Conservation (phyloP, 495 filamentous ascomycete genomes). For the Hypoxylon fragiforme region DNA sequence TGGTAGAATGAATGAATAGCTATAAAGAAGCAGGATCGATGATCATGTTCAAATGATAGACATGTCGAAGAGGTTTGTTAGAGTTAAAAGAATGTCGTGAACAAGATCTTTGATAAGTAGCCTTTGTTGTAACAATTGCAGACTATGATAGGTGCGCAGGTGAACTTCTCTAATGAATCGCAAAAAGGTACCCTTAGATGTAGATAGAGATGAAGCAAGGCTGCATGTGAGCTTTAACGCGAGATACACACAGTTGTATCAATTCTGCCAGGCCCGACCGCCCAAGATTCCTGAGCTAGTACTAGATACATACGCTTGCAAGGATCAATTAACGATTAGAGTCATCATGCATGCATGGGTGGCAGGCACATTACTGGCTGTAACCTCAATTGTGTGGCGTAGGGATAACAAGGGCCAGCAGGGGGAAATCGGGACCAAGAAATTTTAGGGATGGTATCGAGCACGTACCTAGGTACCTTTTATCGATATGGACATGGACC, state of each 20-base stretch:
- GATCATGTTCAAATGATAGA: constrained; percentile 6
- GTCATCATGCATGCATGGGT: constrained; percentile 15
- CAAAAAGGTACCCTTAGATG: too few relatives aligned
- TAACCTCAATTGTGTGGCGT: constrained; percentile 4
- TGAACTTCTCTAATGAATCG: neutral
- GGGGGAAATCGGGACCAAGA: neutral
- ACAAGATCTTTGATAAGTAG: neutral
- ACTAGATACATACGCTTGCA: neutral
- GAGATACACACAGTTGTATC: neutral
- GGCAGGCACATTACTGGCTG: neutral
- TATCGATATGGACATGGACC: too few relatives aligned
- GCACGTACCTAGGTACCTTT: neutral
- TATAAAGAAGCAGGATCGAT: neutral
- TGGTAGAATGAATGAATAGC: constrained; percentile 5
- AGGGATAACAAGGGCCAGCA: neutral
- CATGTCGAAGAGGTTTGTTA: neutral
- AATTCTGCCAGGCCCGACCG: constrained; percentile 11
- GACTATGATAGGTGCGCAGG: too few relatives aligned
- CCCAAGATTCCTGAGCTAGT: neutral
- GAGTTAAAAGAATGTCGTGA: neutral
- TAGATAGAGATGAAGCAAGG: neutral
- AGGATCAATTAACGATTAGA: constrained; percentile 2
- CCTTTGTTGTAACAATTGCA: too few relatives aligned
- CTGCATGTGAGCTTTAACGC: constrained; percentile 11
- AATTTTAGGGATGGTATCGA: too few relatives aligned